A percentile compares a stretch with the other conserved stretches of the same genome.
phyloP scores from a whole-genome alignment of 2,329 filamentous ascomycete genomes.

The Cladophialophora chaetospira region DNA sequence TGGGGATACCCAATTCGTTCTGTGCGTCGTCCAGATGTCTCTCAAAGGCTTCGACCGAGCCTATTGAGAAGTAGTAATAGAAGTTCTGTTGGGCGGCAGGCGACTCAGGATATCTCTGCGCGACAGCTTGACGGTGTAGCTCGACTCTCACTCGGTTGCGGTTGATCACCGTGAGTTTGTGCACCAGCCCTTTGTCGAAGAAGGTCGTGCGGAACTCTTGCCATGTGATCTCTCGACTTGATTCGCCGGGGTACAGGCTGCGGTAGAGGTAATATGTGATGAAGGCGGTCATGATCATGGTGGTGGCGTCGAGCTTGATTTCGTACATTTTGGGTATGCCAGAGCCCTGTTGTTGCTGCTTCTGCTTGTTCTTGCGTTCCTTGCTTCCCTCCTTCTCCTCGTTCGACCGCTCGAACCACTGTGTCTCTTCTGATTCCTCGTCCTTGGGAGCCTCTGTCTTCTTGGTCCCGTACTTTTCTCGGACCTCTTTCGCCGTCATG shows the following conservation, averaged over 20 bases:
- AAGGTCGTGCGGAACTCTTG: slow-evolving; percentile 94
- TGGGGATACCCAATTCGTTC: slow-evolving; percentile 80
- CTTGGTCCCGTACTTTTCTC: slow-evolving; percentile 38
- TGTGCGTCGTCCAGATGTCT: slow-evolving; percentile 85
- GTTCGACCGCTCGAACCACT: slow-evolving; percentile 31
- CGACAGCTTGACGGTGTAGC: slow-evolving; percentile 73
- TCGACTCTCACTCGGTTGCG: slow-evolving; percentile 77
- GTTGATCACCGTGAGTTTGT: slow-evolving; percentile 83
- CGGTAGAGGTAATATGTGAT: slow-evolving; percentile 65
- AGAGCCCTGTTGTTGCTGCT: slow-evolving; percentile 38
- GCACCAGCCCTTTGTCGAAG: slow-evolving; percentile 91
- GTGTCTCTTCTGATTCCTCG: slow-evolving; percentile 25
- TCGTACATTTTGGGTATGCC: slow-evolving; percentile 47
- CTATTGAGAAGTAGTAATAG: slow-evolving; percentile 92
- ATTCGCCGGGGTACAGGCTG: slow-evolving; percentile 67
- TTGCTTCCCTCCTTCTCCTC: slow-evolving; percentile 37
- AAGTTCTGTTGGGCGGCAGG: slow-evolving; percentile 68
- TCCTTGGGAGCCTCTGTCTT: slow-evolving; percentile 30
- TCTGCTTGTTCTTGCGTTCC: slow-evolving; percentile 35
- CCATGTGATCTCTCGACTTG: slow-evolving; percentile 85
- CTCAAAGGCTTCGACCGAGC: slow-evolving; percentile 92
- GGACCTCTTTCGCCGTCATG: slow-evolving; percentile 48
- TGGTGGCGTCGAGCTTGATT: slow-evolving; percentile 57
- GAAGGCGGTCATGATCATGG: slow-evolving; percentile 60
- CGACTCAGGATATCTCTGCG: slow-evolving; percentile 74